Conservation (phyloP, 208 protist species). For the Wallacemonas collosoma region DNA sequence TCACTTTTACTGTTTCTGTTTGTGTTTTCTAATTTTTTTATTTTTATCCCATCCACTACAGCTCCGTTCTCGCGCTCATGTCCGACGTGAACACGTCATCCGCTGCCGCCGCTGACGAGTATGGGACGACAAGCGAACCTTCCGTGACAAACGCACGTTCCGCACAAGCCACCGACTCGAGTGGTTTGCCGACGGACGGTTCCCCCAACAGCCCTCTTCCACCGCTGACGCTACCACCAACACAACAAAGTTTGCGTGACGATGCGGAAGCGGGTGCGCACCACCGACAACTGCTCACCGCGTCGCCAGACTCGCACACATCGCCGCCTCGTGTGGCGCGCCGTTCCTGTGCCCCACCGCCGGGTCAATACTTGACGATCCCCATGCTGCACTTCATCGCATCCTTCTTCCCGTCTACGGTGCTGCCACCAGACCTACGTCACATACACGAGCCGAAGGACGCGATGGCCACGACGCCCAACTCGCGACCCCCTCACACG, state of each 20-base stretch:
- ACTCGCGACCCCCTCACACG: no score
- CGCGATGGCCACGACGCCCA: background rate
- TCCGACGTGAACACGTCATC: background rate
- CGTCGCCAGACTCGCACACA: no score
- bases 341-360: background rate
- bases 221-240: no score
- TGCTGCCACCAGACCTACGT: constrained; percentile 14
- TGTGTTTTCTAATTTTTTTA: constrained; percentile 15
- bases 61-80: background rate
- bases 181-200: background rate
- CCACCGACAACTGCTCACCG: no score
- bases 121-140: background rate
- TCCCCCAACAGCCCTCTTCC: no score
- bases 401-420: constrained; percentile 9
- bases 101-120: background rate
- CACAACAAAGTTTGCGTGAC: no score
- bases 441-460: background rate
- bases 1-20: background rate
- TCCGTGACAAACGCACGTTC: background rate
- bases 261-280: no score
- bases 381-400: constrained; percentile 15
- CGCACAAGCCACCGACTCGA: background rate
- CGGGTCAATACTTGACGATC: background rate
- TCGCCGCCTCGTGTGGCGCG: no score
- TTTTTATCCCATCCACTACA: background rate